These are phyloP conservation scores for Suillus americanus DNA, from an alignment of 768 basidiomycete genomes.

Conservation along the genomic window DNA sequence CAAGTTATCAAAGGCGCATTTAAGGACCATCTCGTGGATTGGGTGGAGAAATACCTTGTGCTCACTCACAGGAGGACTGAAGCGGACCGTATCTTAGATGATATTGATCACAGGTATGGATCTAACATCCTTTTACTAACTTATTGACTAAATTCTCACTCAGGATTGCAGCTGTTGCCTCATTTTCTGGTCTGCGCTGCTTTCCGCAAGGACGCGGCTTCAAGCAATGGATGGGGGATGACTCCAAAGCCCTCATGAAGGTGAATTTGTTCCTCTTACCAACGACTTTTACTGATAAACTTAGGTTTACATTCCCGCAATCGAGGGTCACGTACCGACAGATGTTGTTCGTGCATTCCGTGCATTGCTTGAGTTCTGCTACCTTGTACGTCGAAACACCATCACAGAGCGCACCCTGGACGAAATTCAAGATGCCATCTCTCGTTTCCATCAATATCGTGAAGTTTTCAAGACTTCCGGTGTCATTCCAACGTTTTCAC, in stretches of 20 bases:
- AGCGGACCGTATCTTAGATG: slow-evolving; percentile 29
- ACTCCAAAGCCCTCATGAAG: slow-evolving; percentile 16
- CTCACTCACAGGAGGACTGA: slow-evolving; percentile 5
- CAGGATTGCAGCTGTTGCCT: slow-evolving; percentile 16
- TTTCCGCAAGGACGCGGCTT: slow-evolving; percentile 29
- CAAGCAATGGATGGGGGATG: slow-evolving; percentile 38
- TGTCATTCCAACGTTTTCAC: slow-evolving; percentile 9
- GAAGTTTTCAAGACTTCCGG: slow-evolving; percentile 14
- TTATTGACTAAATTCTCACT: background rate
- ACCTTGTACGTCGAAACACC: slow-evolving; percentile 17
- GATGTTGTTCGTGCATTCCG: slow-evolving; percentile 1
- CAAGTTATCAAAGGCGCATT: slow-evolving; percentile 48
- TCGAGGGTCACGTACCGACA: slow-evolving; percentile 1
- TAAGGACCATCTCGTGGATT: slow-evolving; percentile 41
- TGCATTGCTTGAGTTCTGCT: slow-evolving; percentile 29
- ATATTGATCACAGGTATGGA: slow-evolving; percentile 36
- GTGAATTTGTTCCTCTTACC: background rate
- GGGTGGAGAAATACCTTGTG: slow-evolving; percentile 34
- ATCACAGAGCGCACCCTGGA: slow-evolving; percentile 13
- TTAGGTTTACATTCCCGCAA: slow-evolving; percentile 6
- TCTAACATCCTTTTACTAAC: background rate
- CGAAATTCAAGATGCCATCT: slow-evolving; percentile 10
- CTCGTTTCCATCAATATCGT: slow-evolving; percentile 20
- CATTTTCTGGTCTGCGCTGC: slow-evolving; percentile 18
- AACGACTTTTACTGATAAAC: background rate